These are phyloP conservation scores for Botryosphaeria agaves DNA, from an alignment of 2,329 filamentous ascomycete genomes.

Conservation along the genomic window DNA sequence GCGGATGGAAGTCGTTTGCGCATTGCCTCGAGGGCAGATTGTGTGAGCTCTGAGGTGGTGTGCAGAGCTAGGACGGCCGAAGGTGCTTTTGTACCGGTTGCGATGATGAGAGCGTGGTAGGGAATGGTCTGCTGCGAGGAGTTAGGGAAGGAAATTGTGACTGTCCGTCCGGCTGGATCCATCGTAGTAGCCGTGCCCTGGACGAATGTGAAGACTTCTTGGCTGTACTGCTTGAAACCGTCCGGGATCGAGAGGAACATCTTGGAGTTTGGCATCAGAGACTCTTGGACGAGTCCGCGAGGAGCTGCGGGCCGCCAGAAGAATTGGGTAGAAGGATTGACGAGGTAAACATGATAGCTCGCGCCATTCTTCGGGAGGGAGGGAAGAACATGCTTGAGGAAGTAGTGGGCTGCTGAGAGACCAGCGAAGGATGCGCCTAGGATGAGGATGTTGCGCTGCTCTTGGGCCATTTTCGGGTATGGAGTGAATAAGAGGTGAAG, in stretches of 20 bases:
- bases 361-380: slow-evolving; percentile 13
- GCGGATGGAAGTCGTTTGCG: slow-evolving; percentile 16
- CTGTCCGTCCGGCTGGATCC: slow-evolving; percentile 23
- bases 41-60: slow-evolving; percentile 10
- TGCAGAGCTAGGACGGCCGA: slow-evolving; percentile 26
- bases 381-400: slow-evolving; percentile 34
- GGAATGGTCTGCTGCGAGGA: slow-evolving; percentile 16
- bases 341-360: slow-evolving; percentile 33
- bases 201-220: slow-evolving; percentile 31
- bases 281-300: slow-evolving; percentile 31
- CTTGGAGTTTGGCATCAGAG: slow-evolving; percentile 28
- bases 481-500: too few species aligned
- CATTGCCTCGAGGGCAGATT: slow-evolving; percentile 13
- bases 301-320: slow-evolving; percentile 37
- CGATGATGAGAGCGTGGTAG: slow-evolving; percentile 39
- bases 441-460: slow-evolving; percentile 34
- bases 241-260: slow-evolving; percentile 31
- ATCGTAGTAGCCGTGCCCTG: slow-evolving; percentile 30
- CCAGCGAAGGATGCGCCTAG: slow-evolving; percentile 37
- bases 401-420: slow-evolving; percentile 33
- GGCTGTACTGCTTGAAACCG: slow-evolving; percentile 32
- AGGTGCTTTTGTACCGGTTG: slow-evolving; percentile 33
- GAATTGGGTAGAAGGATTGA: slow-evolving; percentile 35
- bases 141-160: slow-evolving; percentile 23
- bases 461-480: too few species aligned